Base-by-base conservation (phyloP, 306 rosid species). In the Albizia julibrissin region DNA sequence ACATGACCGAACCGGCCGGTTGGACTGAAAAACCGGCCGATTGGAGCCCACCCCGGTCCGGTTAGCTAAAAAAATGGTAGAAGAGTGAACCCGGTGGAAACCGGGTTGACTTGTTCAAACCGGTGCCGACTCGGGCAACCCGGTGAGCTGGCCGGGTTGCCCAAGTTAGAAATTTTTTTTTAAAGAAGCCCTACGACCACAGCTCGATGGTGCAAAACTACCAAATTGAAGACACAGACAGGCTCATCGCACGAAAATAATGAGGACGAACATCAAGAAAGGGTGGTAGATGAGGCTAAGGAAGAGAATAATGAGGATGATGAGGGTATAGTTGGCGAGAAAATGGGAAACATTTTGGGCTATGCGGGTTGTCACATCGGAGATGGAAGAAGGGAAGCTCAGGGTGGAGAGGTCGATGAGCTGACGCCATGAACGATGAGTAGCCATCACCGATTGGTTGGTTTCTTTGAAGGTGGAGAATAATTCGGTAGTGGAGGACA, bases 371-470 rank as follows among this genome's bases (percentile, higher is more conserved):
- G 93, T 74, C 40, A 81, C 83, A 24, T 88, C 90, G 3, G 92
- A 88, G 79, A 88, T 4, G 1, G 88, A 84, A 54, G 84, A 29
- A 0, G 97, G 97, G 75, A 92, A 81, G 76, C 83, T 65, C 15
- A 92, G 66, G 2, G 89, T 67, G 34, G 90, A 78, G 59, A 79
- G 80, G 77, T 85, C 81, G 3, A 89, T 43, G 68, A 91, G 79
- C 2, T 87, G 90, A 0, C 64, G 31, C 94, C 93, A 92, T 1
- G 97, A 91, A 1, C 92, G 95, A 34, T 88, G 90, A 50, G 87
- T 75, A 54, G 92, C 61, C 62, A 82, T 72, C 18, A 88, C 80
- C 0, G 87, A 69, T 65, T 82, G 87, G 58, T 75, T 43, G 2
- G 91, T 79, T 79, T 86, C 89, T 46, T 76, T 86, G 43, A 90